phyloP scores from a whole-genome alignment of 331 rosid genomes.

The Stylosanthes scabra region DNA sequence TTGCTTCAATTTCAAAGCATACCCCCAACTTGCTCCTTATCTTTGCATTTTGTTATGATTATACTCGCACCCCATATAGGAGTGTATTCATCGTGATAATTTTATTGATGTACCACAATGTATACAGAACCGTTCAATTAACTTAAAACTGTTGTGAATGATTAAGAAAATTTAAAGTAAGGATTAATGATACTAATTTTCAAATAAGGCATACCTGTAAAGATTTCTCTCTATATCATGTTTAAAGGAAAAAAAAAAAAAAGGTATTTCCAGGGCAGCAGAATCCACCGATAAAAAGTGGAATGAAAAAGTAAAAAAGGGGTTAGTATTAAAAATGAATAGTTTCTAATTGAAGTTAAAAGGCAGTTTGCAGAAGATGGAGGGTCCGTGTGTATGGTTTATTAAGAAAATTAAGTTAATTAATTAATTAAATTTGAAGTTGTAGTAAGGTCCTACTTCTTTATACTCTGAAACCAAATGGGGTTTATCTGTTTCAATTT shows the following conservation, averaged over 20 bases:
- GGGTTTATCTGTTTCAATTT: slow-evolving; percentile 40
- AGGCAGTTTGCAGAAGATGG: slow-evolving; percentile 31
- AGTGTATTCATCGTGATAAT: too few relatives aligned
- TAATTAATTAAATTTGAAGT: not conserved
- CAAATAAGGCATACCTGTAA: too few relatives aligned
- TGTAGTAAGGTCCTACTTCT: slow-evolving; percentile 41
- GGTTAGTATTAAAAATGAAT: slow-evolving; percentile 10
- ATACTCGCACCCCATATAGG: too few relatives aligned
- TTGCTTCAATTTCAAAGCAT: not conserved
- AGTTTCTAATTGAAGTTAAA: slow-evolving; percentile 21
- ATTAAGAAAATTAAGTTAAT: too few relatives aligned
- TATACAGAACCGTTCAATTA: too few relatives aligned
- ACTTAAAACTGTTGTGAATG: too few relatives aligned
- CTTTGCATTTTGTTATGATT: slow-evolving; percentile 13
- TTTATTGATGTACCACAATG: too few relatives aligned
- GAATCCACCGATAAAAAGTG: slow-evolving; percentile 8
- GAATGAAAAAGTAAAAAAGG: slow-evolving; percentile 25
- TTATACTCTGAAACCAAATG: slow-evolving; percentile 29
- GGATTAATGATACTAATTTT: too few relatives aligned
- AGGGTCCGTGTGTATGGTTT: slow-evolving; percentile 32
- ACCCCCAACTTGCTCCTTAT: slow-evolving; percentile 30
- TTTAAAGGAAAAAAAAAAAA: too few relatives aligned
- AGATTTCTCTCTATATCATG: too few relatives aligned
- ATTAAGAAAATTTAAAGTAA: too few relatives aligned
- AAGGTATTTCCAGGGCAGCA: slow-evolving; percentile 1